phyloP scores from a whole-genome alignment of 1,139 yeast species.

The Magnusiomyces fungicola region DNA sequence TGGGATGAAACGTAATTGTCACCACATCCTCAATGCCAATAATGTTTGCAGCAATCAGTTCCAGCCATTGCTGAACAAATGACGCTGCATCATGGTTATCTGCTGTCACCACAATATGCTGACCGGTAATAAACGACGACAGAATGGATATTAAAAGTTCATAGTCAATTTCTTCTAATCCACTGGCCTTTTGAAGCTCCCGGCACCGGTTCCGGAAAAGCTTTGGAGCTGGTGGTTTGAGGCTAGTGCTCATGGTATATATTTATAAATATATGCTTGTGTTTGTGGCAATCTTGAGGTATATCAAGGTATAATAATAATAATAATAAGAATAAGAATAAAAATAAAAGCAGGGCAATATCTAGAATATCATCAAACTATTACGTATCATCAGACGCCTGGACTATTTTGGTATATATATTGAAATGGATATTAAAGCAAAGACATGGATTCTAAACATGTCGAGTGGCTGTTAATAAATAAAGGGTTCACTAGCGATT shows the following conservation, averaged over 20 bases:
- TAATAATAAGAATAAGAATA: too few species aligned
- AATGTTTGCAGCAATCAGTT: constrained; percentile 2
- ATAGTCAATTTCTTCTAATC: neutral
- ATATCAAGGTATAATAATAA: too few species aligned
- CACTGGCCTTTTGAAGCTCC: neutral
- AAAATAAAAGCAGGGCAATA: too few species aligned
- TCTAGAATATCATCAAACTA: too few species aligned
- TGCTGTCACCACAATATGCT: constrained; percentile 4
- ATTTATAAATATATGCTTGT: too few species aligned
- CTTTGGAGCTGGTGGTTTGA: neutral
- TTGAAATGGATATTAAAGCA: too few species aligned
- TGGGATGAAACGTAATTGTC: neutral
- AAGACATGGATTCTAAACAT: too few species aligned
- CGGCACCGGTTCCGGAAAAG: neutral
- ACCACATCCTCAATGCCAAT: constrained; percentile 3
- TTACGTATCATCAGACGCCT: too few species aligned
- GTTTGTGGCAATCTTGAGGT: too few species aligned
- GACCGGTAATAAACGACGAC: constrained; percentile 1
- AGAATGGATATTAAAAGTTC: neutral
- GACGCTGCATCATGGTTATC: neutral
- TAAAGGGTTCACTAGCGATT: too few species aligned
- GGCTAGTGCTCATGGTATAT: neutral
- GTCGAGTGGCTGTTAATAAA: too few species aligned
- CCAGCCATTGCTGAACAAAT: constrained; percentile 4
- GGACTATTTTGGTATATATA: too few species aligned